phyloP scores from a whole-genome alignment of 2,329 filamentous ascomycete genomes.

The Neopestalotiopsis clavispora region DNA sequence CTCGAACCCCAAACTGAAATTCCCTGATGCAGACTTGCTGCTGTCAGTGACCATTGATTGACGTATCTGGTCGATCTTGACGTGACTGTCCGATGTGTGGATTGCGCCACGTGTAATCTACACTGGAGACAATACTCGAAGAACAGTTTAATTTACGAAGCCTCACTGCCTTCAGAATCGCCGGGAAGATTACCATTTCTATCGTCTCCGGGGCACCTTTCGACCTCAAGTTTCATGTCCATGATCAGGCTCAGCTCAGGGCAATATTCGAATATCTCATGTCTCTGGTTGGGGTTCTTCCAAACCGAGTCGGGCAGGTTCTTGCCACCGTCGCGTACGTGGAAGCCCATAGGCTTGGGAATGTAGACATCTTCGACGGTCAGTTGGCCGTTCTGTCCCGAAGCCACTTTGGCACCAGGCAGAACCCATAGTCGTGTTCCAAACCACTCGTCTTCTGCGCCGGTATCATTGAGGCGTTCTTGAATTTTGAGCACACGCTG shows the following conservation, averaged over 20 bases:
- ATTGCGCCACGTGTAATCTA: not conserved
- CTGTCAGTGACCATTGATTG: not conserved
- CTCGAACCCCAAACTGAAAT: not conserved
- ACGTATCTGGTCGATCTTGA: not conserved
- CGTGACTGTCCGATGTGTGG: not conserved
- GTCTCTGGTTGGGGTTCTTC: conserved; percentile 47
- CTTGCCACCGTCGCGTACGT: conserved; percentile 50
- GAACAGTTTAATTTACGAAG: not conserved
- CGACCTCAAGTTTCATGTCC: conserved; percentile 59
- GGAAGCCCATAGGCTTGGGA: conserved; percentile 59
- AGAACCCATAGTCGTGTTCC: conserved; percentile 51
- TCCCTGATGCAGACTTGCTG: not conserved
- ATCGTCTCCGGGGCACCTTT: conserved; percentile 47
- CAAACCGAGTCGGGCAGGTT: conserved; percentile 50
- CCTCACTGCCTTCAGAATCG: not conserved
- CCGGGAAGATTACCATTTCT: conserved; percentile 14
- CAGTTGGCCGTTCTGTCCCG: conserved; percentile 44
- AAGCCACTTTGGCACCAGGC: conserved; percentile 53
- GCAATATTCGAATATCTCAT: conserved; percentile 59
- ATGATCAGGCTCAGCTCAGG: conserved; percentile 60
- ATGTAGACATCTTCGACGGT: conserved; percentile 55
- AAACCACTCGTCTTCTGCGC: conserved; percentile 62
- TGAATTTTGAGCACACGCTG: conserved; percentile 53
- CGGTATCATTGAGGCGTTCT: conserved; percentile 52
- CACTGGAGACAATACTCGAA: not conserved